Evolutionary conservation across 1,284 basidiomycete genomes (phyloP).

Genomic region (Ganoderma sp.): DNA sequence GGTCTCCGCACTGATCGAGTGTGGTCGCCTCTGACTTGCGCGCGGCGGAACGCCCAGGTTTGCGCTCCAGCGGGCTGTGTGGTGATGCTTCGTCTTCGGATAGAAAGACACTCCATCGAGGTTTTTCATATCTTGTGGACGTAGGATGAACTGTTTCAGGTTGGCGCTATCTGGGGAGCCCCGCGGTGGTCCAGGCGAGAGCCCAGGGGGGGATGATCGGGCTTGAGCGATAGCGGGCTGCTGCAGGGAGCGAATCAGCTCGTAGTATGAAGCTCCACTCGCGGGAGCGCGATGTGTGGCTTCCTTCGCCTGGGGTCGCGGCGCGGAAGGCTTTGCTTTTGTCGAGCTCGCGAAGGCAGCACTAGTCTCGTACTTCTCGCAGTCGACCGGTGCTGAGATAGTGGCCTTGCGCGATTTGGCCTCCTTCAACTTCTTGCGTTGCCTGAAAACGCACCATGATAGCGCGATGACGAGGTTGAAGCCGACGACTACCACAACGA

Average conservation of each 20-base stretch:
- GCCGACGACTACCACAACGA: slow-evolving; percentile 31
- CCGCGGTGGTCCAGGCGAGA: slow-evolving; percentile 23
- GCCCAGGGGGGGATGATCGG: slow-evolving; percentile 15
- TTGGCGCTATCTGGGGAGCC: slow-evolving; percentile 17
- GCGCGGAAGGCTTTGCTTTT: slow-evolving; percentile 11
- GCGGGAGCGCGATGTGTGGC: slow-evolving; percentile 9
- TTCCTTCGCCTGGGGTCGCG: slow-evolving; percentile 8
- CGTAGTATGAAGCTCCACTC: slow-evolving; percentile 26
- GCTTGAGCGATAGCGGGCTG: not conserved
- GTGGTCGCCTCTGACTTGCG: slow-evolving; percentile 24
- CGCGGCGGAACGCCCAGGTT: slow-evolving; percentile 14
- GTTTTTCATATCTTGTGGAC: slow-evolving; percentile 27
- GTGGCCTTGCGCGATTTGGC: slow-evolving; percentile 19
- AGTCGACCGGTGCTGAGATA: slow-evolving; percentile 22
- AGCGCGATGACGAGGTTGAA: slow-evolving; percentile 34
- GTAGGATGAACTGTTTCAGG: slow-evolving; percentile 25
- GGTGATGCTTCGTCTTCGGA: slow-evolving; percentile 22
- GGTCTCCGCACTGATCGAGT: slow-evolving; percentile 38
- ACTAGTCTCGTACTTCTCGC: slow-evolving; percentile 29
- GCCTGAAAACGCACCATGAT: slow-evolving; percentile 30
- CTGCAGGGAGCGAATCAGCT: slow-evolving; percentile 28
- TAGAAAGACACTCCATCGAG: slow-evolving; percentile 24
- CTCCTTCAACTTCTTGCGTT: slow-evolving; percentile 19
- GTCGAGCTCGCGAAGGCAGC: slow-evolving; percentile 22
- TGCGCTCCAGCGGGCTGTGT: slow-evolving; percentile 19